A percentile compares a stretch with the other conserved stretches of the same genome.
These are phyloP conservation scores for Mercurialis annua DNA, from an alignment of 345 rosid species.

Conservation along the genomic window DNA sequence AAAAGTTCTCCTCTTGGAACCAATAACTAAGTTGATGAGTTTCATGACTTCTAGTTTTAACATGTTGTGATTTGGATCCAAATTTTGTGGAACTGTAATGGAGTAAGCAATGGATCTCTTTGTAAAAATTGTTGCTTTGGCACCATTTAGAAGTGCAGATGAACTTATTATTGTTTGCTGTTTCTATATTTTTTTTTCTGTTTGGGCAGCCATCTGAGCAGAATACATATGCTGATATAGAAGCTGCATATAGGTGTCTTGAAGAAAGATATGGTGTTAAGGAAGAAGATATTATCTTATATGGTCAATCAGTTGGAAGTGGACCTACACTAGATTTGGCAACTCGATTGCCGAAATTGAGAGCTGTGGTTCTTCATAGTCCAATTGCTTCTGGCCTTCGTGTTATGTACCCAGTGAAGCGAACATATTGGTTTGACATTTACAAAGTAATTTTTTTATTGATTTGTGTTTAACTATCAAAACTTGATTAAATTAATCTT, in stretches of 20 bases:
- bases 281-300: slow-evolving; percentile 81
- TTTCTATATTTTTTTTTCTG: slow-evolving; percentile 7
- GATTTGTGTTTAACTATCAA: not conserved
- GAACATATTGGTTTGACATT: slow-evolving; percentile 94
- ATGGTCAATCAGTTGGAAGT: slow-evolving; percentile 94
- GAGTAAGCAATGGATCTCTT: not conserved
- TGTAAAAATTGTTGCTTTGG: not conserved
- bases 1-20: too few species aligned
- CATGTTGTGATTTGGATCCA: not conserved
- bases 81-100: not conserved
- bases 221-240: slow-evolving; percentile 81
- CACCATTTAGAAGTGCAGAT: not conserved
- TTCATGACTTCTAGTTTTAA: not conserved
- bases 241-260: slow-evolving; percentile 82
- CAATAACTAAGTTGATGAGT: too few species aligned
- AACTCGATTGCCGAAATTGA: slow-evolving; percentile 53
- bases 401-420: slow-evolving; percentile 87
- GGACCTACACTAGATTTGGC: slow-evolving; percentile 93
- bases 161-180: slow-evolving; percentile 7
- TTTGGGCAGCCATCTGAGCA: slow-evolving; percentile 77
- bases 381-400: slow-evolving; percentile 87
- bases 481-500: not conserved
- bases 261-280: slow-evolving; percentile 68
- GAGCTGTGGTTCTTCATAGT: slow-evolving; percentile 96
- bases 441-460: slow-evolving; percentile 50